phyloP scores from a whole-genome alignment of 805 yeast species.

The Clavispora vitiphila region DNA sequence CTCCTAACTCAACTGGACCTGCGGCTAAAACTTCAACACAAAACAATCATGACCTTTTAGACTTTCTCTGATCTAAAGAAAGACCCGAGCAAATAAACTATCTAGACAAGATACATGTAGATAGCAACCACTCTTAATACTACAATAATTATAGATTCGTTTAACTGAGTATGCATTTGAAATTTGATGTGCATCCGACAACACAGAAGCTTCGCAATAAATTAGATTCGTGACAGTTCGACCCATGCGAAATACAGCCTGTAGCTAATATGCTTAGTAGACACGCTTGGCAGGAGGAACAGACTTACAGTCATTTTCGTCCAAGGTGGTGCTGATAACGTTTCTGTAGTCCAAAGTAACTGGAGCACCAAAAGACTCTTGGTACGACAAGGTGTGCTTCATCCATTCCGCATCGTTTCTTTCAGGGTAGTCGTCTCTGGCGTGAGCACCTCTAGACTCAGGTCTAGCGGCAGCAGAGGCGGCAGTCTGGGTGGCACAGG shows the following conservation, averaged over 20 bases:
- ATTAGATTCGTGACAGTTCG: slow-evolving; percentile 2
- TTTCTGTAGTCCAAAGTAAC: slow-evolving; percentile 79
- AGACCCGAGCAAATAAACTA: too few relatives aligned
- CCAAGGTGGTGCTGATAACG: slow-evolving; percentile 79
- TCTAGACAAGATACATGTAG: too few relatives aligned
- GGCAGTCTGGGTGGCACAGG: slow-evolving; percentile 97
- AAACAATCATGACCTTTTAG: slow-evolving; percentile 9
- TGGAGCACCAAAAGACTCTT: slow-evolving; percentile 61
- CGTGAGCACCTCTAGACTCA: slow-evolving; percentile 99
- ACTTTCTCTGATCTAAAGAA: slow-evolving; percentile 10
- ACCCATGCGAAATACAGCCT: not conserved
- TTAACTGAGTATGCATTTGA: slow-evolving; percentile 1
- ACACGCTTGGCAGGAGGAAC: slow-evolving; percentile 98
- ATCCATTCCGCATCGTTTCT: slow-evolving; percentile 97
- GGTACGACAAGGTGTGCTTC: slow-evolving; percentile 97
- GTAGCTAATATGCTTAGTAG: slow-evolving; percentile 45
- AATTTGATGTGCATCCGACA: not conserved
- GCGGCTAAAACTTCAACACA: not conserved
- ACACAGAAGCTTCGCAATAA: not conserved
- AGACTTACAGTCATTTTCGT: slow-evolving; percentile 86
- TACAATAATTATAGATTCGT: too few relatives aligned
- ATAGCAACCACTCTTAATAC: too few relatives aligned
- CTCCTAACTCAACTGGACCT: slow-evolving; percentile 19
- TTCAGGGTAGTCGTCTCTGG: slow-evolving; percentile 94
- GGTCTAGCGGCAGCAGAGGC: slow-evolving; percentile 88